Evolutionary conservation across 169 alveolate genomes (phyloP), one percentile per base, ranked within the genome.

Genomic region (Eimeria praecox): DNA sequence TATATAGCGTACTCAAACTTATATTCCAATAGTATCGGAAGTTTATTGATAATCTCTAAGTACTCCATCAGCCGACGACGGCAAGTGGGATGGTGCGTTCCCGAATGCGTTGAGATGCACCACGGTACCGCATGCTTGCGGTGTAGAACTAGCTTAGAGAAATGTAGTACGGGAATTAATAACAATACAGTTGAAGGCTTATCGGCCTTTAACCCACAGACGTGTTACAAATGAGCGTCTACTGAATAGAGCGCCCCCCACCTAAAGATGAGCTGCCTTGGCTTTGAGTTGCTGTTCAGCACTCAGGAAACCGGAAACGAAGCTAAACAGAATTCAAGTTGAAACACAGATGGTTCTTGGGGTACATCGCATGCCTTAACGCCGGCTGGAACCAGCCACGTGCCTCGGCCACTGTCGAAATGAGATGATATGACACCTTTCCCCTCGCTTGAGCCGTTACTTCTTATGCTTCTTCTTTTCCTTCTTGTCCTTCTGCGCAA

Each of bases 401-500:
- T 16, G 75, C 16, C 40, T 64, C 16, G 16, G 18, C 9, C 8
- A 38, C 75, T n/a, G 66, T 56, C 4, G 14, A 2, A 56, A 16
- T 2, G 66, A 56, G 66, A 2, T 18, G 14, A 16, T 49, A 56
- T 2, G 66, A 56, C 66, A 56, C n/a, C 3, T 69, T 30, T 69
- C 46, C 27, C 46, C 4, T 33, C 46, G 6, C 24, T 33, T 46
- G 20, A 62, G 14, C 3, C 42, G n/a, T 56, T 38, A 86, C 78
- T 86, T 86, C 80, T 78, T 92, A 40, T 92, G 88, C 33, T 83
- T 77, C 92, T 92, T 92, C 73, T 92, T 92, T 24, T 92, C 95
- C 73, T 92, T 92, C 73, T 92, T 92, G 35, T 66, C 75, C 42
- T 92, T 78, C 95, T 92, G 95, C 18, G 8, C 20, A 77, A 71